These are phyloP conservation scores for Paradendryphiella salina DNA, from an alignment of 2,329 filamentous ascomycete species.

Conservation along the genomic window DNA sequence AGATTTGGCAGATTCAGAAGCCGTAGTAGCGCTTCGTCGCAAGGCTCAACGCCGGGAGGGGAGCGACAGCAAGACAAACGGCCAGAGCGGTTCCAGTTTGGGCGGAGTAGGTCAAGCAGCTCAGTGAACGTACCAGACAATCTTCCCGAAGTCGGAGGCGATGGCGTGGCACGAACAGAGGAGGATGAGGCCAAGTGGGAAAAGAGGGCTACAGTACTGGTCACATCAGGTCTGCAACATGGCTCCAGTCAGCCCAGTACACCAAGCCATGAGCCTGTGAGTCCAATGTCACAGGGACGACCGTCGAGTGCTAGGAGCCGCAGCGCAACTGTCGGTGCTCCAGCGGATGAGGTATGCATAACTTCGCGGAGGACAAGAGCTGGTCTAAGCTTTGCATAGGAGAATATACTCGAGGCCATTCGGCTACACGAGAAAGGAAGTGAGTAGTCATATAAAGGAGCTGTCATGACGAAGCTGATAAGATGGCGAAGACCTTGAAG, in stretches of 20 bases:
- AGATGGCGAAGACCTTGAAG: constrained; percentile 60
- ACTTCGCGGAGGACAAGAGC: constrained; percentile 8
- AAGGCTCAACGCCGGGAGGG: constrained; percentile 14
- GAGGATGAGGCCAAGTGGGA: constrained; percentile 75
- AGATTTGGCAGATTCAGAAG: constrained; percentile 41
- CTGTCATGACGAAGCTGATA: constrained; percentile 19
- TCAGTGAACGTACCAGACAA: constrained; percentile 77
- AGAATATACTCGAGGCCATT: constrained; percentile 93
- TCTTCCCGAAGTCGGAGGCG: constrained; percentile 72
- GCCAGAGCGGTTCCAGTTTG: constrained; percentile 71
- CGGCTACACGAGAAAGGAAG: constrained; percentile 81
- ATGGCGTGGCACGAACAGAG: constrained; percentile 47
- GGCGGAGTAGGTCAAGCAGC: constrained; percentile 57
- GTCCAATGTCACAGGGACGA: constrained; percentile 20
- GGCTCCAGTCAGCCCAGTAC: constrained; percentile 35
- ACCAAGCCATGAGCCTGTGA: constrained; percentile 28
- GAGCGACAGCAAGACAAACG: constrained; percentile 50
- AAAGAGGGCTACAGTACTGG: constrained; percentile 86
- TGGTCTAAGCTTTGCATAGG: constrained; percentile 27
- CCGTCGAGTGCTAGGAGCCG: constrained; percentile 28
- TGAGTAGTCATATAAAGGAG: constrained; percentile 32
- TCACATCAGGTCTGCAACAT: constrained; percentile 58
- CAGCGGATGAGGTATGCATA: constrained; percentile 46
- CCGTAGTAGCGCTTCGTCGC: constrained; percentile 40
- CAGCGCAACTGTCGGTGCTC: constrained; percentile 45